phyloP scores from a whole-genome alignment of 78 protist genomes.

The Anaeramoeba flamelloides region DNA sequence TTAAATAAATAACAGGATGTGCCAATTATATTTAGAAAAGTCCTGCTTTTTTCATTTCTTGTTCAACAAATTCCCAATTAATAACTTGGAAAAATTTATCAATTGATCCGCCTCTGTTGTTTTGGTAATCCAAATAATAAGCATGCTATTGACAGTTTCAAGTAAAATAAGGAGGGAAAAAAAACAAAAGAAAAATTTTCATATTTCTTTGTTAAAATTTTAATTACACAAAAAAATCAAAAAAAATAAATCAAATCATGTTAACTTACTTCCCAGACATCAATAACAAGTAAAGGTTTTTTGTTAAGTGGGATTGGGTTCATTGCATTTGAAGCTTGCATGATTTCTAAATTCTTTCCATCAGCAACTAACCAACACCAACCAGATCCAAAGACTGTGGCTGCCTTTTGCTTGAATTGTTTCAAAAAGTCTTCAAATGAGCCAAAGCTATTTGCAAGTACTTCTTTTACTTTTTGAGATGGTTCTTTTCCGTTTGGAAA shows the following conservation, averaged over 20 bases:
- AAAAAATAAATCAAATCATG: too few relatives aligned
- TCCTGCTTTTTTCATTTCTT: not conserved
- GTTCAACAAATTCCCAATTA: not conserved
- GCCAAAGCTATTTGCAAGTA: not conserved
- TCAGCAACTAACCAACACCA: not conserved
- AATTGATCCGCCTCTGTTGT: not conserved
- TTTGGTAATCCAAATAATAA: not conserved
- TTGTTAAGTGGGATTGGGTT: not conserved
- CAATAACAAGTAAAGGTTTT: not conserved
- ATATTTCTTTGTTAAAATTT: too few relatives aligned
- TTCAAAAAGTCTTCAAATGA: not conserved
- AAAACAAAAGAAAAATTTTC: too few relatives aligned
- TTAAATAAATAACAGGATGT: too few relatives aligned
- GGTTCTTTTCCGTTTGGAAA: not conserved
- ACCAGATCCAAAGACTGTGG: not conserved
- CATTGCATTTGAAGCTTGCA: not conserved
- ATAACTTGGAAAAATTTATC: not conserved
- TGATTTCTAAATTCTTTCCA: not conserved
- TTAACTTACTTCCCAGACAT: constrained; percentile 1
- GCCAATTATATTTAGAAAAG: not conserved
- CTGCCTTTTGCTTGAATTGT: not conserved
- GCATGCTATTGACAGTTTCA: too few relatives aligned
- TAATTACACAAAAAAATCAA: too few relatives aligned
- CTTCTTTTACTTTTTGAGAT: not conserved
- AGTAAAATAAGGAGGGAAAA: too few relatives aligned